phyloP scores from a whole-genome alignment of 345 rosid genomes.

The Camelina hispida region DNA sequence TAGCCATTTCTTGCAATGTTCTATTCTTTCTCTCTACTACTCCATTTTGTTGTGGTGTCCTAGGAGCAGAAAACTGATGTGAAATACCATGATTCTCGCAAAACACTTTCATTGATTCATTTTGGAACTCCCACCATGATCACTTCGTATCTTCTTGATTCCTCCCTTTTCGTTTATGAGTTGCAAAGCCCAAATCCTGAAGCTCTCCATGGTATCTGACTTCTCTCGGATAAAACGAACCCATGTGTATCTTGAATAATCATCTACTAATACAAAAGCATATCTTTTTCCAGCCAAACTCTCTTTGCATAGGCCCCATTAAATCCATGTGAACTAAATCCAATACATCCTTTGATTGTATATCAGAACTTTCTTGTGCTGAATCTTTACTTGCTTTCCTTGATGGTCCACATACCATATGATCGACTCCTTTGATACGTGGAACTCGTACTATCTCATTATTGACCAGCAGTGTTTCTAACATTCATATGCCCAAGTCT shows the following conservation, averaged over 20 bases:
- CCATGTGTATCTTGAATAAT: neutral
- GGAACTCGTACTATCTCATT: too few species aligned
- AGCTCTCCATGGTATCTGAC: neutral
- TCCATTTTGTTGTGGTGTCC: neutral
- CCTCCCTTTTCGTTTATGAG: neutral
- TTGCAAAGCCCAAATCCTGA: neutral
- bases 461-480: too few species aligned
- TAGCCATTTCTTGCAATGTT: neutral
- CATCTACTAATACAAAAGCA: neutral
- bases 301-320: neutral
- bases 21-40: neutral
- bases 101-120: too few species aligned
- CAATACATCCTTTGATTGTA: neutral
- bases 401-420: too few species aligned
- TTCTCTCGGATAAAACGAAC: neutral
- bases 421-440: too few species aligned
- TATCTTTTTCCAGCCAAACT: neutral
- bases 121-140: neutral
- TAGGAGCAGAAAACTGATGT: neutral
- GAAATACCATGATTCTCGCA: neutral
- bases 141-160: neutral
- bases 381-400: neutral
- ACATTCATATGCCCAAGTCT: too few species aligned
- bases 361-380: neutral
- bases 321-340: too few species aligned